A percentile compares a stretch with the other conserved stretches of the same genome.
phyloP scores from a whole-genome alignment of 2,329 filamentous ascomycete species.

The Fusarium chaquense region DNA sequence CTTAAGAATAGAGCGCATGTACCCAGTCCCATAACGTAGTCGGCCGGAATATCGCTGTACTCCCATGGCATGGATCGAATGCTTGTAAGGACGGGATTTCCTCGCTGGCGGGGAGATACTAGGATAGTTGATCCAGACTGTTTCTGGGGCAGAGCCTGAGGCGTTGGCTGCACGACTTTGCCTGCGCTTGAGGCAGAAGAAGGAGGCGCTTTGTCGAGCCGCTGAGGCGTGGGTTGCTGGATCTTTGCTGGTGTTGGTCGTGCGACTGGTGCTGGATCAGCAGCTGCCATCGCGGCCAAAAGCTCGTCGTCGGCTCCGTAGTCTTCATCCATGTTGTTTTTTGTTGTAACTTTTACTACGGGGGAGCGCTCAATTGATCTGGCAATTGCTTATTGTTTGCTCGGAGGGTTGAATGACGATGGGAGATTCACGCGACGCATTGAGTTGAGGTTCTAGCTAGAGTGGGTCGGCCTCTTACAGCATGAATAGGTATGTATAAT shows the following conservation, averaged over 20 bases:
- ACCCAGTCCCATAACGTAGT: constrained; percentile 88
- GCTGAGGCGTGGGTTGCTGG: constrained; percentile 65
- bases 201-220: constrained; percentile 65
- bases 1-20: constrained; percentile 92
- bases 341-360: background rate
- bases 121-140: constrained; percentile 81
- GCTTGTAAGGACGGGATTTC: constrained; percentile 89
- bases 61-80: constrained; percentile 91
- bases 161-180: constrained; percentile 86
- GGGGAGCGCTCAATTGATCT: background rate
- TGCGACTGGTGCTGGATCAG: constrained; percentile 52
- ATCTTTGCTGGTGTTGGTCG: constrained; percentile 56
- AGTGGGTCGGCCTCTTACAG: constrained; percentile 29
- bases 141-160: constrained; percentile 80
- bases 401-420: constrained; percentile 3
- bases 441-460: constrained; percentile 10
- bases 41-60: constrained; percentile 95
- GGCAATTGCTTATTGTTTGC: background rate
- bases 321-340: constrained; percentile 62
- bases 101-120: constrained; percentile 92
- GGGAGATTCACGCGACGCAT: constrained; percentile 31
- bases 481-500: background rate
- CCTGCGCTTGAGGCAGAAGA: constrained; percentile 54
- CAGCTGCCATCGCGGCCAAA: constrained; percentile 66
- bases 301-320: constrained; percentile 70